Percentiles rank a stretch among this genome's conserved stretches.
phyloP scores from a whole-genome alignment of 2,329 filamentous ascomycete species.

The Pseudogymnoascus destructans region DNA sequence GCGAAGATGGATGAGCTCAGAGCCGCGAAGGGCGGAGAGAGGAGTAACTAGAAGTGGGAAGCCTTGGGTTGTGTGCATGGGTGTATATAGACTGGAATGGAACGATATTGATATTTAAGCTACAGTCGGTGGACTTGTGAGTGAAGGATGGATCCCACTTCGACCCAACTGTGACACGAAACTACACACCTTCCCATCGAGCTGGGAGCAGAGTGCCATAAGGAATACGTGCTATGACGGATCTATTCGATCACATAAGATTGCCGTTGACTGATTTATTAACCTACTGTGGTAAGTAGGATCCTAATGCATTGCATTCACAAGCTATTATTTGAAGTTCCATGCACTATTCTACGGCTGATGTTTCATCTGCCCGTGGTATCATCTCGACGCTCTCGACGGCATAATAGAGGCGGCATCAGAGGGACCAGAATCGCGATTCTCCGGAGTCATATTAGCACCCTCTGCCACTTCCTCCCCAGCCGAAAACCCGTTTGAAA shows the following conservation, averaged over 20 bases:
- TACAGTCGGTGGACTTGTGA: not conserved
- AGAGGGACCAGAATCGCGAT: not conserved
- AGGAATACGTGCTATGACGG: not conserved
- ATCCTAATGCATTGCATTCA: not conserved
- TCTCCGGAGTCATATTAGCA: not conserved
- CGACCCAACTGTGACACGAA: not conserved
- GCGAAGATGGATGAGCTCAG: constrained; percentile 97
- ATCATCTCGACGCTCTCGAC: not conserved
- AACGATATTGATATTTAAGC: not conserved
- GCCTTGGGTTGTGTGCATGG: constrained; percentile 4
- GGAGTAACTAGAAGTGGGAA: constrained; percentile 56
- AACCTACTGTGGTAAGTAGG: not conserved
- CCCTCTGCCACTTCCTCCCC: not conserved
- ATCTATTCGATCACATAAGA: not conserved
- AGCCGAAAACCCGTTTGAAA: not conserved
- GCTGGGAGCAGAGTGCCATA: not conserved
- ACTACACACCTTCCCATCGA: not conserved
- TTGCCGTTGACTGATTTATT: not conserved
- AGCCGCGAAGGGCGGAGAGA: constrained; percentile 66
- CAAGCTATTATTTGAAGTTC: not conserved
- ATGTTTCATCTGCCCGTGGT: not conserved
- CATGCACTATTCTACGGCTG: not conserved
- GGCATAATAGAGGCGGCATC: not conserved
- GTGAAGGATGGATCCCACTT: not conserved
- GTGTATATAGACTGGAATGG: constrained; percentile 18